Evolutionary conservation across 169 alveolate species (phyloP).

Genomic region (Theileria orientalis): DNA sequence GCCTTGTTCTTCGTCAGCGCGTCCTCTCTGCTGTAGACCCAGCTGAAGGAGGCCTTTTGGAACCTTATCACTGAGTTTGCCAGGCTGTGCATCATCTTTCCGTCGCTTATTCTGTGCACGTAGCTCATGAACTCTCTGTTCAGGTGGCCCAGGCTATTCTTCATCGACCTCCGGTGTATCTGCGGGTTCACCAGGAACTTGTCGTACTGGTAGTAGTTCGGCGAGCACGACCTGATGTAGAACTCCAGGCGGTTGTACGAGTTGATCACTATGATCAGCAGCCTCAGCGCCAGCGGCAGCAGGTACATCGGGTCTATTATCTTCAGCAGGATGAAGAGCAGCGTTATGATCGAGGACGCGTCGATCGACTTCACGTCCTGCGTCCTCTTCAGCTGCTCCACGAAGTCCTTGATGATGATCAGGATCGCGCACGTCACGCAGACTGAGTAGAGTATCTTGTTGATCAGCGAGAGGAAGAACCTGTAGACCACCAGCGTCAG

Average conservation of each 20-base stretch:
- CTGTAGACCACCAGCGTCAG: constrained; percentile 24
- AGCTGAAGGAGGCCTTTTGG: constrained; percentile 37
- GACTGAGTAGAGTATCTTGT: constrained; percentile 8
- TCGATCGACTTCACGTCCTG: constrained; percentile 16
- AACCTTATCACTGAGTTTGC: constrained; percentile 35
- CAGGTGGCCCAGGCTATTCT: neutral
- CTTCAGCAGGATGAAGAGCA: constrained; percentile 18
- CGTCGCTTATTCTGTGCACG: neutral
- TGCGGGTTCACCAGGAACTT: neutral
- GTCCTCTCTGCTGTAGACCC: constrained; percentile 25
- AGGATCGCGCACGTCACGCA: constrained; percentile 13
- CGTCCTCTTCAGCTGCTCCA: constrained; percentile 13
- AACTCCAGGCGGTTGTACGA: constrained; percentile 29
- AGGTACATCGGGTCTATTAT: constrained; percentile 28
- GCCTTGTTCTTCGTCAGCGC: neutral
- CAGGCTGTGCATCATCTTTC: neutral
- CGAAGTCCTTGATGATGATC: constrained; percentile 29
- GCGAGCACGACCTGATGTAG: constrained; percentile 35
- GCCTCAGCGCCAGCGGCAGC: constrained; percentile 29
- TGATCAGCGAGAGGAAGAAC: constrained; percentile 16
- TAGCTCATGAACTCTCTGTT: neutral
- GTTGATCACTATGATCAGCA: constrained; percentile 17
- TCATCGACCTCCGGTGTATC: neutral
- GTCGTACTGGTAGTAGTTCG: constrained; percentile 39
- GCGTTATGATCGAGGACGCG: constrained; percentile 31